Evolutionary conservation across 495 filamentous ascomycete genomes (phyloP), one percentile per base, ranked within the genome.

Genomic region (Neurospora pannonica): DNA sequence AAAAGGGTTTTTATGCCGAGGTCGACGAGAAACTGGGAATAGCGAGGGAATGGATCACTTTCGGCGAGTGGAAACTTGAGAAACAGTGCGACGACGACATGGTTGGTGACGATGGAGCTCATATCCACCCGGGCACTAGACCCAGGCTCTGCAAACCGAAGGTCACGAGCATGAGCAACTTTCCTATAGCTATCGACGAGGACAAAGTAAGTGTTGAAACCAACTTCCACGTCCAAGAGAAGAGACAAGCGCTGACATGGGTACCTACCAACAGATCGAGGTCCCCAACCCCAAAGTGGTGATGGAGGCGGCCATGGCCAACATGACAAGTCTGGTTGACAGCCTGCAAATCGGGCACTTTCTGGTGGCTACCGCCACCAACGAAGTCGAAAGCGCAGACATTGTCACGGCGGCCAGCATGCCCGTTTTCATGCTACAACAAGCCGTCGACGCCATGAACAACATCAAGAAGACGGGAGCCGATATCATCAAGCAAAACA

Each of bases 391-490:
- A 11, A 37, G 38, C 48, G 13, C 40, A 5, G 54, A 73, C 19
- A 60, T 60, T 34, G 54, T 73, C 11, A 60, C 67, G 15, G 72
- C 72, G 28, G 62, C 38, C 54, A 38, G 46, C 17, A 73, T 73
- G 72, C 54, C 72, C 31, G 37, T 73, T 17, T 38, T 73, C 38
- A 48, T 69, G 72, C 40, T 70, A 28, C 46, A 46, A 34, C 46
- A 73, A 37, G 48, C 72, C n/a, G 31, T 73, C 24, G 48, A 60
- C 60, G 40, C 34, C 54, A 73, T 73, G 72, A 73, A 73, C 28
- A 24, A 70, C 37, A 60, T 73, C 31, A 73, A 73, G 72, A 21
- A 73, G 21, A 73, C 40, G 37, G 72, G 54, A 5, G 37, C 62
- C 28, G 24, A 69, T 4, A 60, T 70, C 54, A 73, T 46, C 46